phyloP scores from a whole-genome alignment of 148 eudicot genomes.

The Hydrangea macrophylla region DNA sequence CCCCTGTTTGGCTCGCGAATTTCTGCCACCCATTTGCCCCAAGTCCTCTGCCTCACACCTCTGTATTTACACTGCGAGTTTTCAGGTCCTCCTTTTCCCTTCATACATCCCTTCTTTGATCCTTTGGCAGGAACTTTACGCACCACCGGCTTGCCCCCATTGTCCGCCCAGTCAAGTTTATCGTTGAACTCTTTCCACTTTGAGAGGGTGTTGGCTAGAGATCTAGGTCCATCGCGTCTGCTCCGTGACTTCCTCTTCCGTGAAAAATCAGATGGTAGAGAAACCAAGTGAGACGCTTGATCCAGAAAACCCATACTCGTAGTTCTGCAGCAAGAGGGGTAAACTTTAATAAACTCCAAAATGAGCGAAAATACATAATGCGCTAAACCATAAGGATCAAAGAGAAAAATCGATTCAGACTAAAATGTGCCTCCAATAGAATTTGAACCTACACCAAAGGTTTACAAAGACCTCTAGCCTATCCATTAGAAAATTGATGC shows the following conservation, averaged over 20 bases:
- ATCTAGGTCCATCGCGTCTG: conserved; percentile 32
- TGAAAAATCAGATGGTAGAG: conserved; percentile 29
- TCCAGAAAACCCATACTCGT: conserved; percentile 35
- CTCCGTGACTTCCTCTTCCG: conserved; percentile 61
- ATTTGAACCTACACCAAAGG: too few relatives aligned
- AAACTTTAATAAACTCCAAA: neutral
- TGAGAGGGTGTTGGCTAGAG: conserved; percentile 57
- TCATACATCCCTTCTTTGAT: conserved; percentile 94
- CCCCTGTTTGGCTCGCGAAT: conserved; percentile 79
- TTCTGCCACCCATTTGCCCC: conserved; percentile 99
- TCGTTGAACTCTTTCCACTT: conserved; percentile 68
- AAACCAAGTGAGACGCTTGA: conserved; percentile 21
- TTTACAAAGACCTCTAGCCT: too few relatives aligned
- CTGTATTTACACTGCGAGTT: conserved; percentile 53
- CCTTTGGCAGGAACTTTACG: conserved; percentile 81
- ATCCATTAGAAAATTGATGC: too few relatives aligned
- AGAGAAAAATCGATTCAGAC: too few relatives aligned
- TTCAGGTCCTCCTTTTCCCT: conserved; percentile 92
- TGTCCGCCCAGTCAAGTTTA: conserved; percentile 20
- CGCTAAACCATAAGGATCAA: neutral
- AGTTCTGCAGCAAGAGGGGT: conserved; percentile 19
- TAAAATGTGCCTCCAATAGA: too few relatives aligned
- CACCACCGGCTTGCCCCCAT: conserved; percentile 21
- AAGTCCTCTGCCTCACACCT: conserved; percentile 85
- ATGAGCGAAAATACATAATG: neutral